Evolutionary conservation across 768 basidiomycete species (phyloP).

Genomic region (Boletellus emodensis): DNA sequence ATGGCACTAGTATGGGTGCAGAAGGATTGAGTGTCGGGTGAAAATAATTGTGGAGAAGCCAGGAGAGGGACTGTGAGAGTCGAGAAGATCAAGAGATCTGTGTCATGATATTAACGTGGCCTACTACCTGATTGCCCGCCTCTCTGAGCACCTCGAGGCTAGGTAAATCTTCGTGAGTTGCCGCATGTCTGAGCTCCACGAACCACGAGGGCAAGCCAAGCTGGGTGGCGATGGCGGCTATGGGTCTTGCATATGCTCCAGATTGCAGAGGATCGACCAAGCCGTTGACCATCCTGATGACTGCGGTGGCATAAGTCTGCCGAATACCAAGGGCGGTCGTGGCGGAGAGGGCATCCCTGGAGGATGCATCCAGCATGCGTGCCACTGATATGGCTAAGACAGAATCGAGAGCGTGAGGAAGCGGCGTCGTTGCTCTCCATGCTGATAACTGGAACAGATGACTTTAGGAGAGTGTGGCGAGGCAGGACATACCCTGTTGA

Average conservation of each 20-base stretch:
- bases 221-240: constrained; percentile 81
- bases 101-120: constrained; percentile 1
- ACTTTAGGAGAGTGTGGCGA: constrained; percentile 1
- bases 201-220: constrained; percentile 85
- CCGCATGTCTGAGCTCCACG: constrained; percentile 90
- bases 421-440: constrained; percentile 67
- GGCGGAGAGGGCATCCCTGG: constrained; percentile 12
- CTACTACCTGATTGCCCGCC: constrained; percentile 63
- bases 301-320: constrained; percentile 73
- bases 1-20: constrained; percentile 29
- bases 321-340: constrained; percentile 51
- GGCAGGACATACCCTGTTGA: constrained; percentile 54
- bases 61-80: constrained; percentile 61
- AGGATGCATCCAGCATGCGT: constrained; percentile 49
- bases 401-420: constrained; percentile 83
- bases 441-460: constrained; percentile 57
- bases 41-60: constrained; percentile 85
- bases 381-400: constrained; percentile 59
- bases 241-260: constrained; percentile 86
- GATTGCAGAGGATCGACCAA: constrained; percentile 92
- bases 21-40: constrained; percentile 66
- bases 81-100: not conserved
- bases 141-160: constrained; percentile 75
- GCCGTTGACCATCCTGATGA: constrained; percentile 90
- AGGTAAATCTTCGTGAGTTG: constrained; percentile 94